These are phyloP conservation scores for Phialemoniopsis sp. DNA, from an alignment of 2,329 filamentous ascomycete genomes.

Conservation along the genomic window DNA sequence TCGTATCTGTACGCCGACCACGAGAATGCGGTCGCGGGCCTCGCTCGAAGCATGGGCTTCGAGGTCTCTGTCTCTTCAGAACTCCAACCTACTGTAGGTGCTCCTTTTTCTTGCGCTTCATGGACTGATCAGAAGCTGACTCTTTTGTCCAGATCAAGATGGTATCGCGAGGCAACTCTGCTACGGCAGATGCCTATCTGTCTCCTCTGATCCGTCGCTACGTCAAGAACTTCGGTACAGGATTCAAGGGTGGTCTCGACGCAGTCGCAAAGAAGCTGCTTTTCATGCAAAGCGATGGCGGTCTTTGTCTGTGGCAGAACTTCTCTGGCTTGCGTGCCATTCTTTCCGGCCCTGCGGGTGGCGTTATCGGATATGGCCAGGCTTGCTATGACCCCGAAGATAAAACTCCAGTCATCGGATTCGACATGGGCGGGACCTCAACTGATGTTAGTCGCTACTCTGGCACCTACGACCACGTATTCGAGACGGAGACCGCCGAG, in stretches of 20 bases:
- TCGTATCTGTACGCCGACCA: conserved; percentile 69
- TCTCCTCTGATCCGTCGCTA: conserved; percentile 69
- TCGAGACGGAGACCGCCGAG: conserved; percentile 41
- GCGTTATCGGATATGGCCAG: conserved; percentile 67
- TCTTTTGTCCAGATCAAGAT: conserved; percentile 73
- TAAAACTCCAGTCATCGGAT: conserved; percentile 59
- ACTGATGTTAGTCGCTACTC: conserved; percentile 63
- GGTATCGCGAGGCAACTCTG: conserved; percentile 64
- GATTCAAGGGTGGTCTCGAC: conserved; percentile 61
- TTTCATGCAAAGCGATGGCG: conserved; percentile 49
- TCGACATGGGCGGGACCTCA: conserved; percentile 53
- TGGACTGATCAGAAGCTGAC: too few species aligned
- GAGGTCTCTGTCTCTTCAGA: conserved; percentile 65
- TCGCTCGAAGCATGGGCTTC: conserved; percentile 64
- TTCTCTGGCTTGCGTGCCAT: conserved; percentile 46
- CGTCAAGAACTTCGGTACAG: conserved; percentile 60
- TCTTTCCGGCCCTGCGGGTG: conserved; percentile 65
- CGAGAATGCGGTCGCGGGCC: conserved; percentile 57
- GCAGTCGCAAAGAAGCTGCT: conserved; percentile 46
- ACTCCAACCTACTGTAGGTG: too few species aligned
- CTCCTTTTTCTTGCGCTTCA: too few species aligned
- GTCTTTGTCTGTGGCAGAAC: conserved; percentile 11
- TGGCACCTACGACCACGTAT: conserved; percentile 65
- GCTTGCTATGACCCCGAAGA: conserved; percentile 66
- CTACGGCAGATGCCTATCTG: conserved; percentile 71